Evolutionary conservation across 2,329 filamentous ascomycete genomes (phyloP).

Genomic region (Didymella pomorum): DNA sequence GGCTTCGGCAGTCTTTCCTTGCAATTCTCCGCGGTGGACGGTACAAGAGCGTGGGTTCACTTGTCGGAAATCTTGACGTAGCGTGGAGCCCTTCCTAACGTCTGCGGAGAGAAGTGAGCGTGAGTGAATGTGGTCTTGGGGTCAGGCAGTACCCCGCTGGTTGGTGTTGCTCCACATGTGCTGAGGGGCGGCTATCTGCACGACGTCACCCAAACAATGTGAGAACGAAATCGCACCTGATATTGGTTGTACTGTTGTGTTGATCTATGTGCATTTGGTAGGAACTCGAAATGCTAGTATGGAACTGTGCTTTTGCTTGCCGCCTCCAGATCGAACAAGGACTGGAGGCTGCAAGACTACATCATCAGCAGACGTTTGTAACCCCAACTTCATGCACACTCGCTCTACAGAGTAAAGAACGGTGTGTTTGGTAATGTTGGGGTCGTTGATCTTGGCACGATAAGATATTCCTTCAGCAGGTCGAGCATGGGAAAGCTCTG

Average conservation of each 20-base stretch:
- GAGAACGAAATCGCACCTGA: constrained; percentile 13
- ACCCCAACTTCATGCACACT: constrained; percentile 71
- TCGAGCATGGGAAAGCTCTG: constrained; percentile 65
- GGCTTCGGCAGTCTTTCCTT: constrained; percentile 15
- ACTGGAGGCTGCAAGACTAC: constrained; percentile 8
- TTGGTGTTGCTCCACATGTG: constrained; percentile 7
- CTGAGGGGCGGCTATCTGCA: constrained; percentile 19
- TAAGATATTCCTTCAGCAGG: constrained; percentile 70
- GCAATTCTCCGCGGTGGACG: constrained; percentile 29
- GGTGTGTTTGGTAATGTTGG: constrained; percentile 73
- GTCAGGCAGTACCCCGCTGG: constrained; percentile 27
- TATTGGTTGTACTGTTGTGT: constrained; percentile 17
- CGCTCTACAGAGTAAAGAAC: constrained; percentile 60
- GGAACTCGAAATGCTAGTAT: constrained; percentile 1
- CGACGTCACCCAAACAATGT: constrained; percentile 24
- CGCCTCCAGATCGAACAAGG: neutral
- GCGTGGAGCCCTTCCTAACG: constrained; percentile 39
- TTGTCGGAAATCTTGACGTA: constrained; percentile 24
- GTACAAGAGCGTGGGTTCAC: constrained; percentile 34
- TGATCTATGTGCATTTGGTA: constrained; percentile 16
- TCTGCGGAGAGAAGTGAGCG: constrained; percentile 29
- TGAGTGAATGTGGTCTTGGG: constrained; percentile 23
- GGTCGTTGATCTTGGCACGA: constrained; percentile 69
- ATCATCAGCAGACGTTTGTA: constrained; percentile 54
- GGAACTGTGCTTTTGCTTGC: neutral